These are phyloP conservation scores for Arabidopsis suecica DNA, from an alignment of 345 rosid species.

Conservation along the genomic window DNA sequence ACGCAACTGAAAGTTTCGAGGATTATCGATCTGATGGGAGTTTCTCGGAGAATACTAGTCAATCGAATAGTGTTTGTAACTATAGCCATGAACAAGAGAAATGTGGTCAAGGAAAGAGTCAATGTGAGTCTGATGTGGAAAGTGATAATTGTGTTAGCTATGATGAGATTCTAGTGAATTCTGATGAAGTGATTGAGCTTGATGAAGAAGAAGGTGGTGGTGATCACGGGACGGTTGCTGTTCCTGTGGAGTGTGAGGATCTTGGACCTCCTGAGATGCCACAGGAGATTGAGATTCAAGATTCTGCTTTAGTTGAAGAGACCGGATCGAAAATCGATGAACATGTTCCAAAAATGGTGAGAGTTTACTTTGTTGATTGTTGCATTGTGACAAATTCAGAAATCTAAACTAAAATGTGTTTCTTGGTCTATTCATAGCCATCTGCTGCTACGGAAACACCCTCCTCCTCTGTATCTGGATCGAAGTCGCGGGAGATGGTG, in stretches of 20 bases:
- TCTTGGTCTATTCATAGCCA: slow-evolving; percentile 29
- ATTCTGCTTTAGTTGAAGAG: slow-evolving; percentile 2
- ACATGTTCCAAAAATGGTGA: slow-evolving; percentile 26
- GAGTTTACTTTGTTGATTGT: slow-evolving; percentile 2
- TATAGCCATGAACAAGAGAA: slow-evolving; percentile 28
- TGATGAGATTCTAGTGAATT: slow-evolving; percentile 54
- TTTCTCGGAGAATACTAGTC: slow-evolving; percentile 40
- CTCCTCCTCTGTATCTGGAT: slow-evolving; percentile 31
- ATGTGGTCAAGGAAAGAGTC: slow-evolving; percentile 36
- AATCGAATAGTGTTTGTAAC: slow-evolving; percentile 30
- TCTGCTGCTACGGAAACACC: slow-evolving; percentile 2
- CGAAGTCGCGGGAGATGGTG: slow-evolving; percentile 5
- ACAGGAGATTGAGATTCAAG: slow-evolving; percentile 46
- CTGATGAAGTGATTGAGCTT: slow-evolving; percentile 44
- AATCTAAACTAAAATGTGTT: slow-evolving; percentile 2
- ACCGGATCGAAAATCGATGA: slow-evolving; percentile 1
- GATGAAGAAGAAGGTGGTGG: slow-evolving; percentile 37
- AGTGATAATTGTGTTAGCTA: slow-evolving; percentile 44
- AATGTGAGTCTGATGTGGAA: slow-evolving; percentile 39
- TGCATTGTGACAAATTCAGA: slow-evolving; percentile 19
- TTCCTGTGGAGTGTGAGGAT: slow-evolving; percentile 24
- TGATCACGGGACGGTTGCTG: not conserved
- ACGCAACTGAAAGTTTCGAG: slow-evolving; percentile 39
- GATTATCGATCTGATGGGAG: slow-evolving; percentile 40
- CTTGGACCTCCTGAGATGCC: slow-evolving; percentile 19